Evolutionary conservation across 2,329 filamentous ascomycete genomes (phyloP).

Genomic region (Teratosphaeria nubilosa): DNA sequence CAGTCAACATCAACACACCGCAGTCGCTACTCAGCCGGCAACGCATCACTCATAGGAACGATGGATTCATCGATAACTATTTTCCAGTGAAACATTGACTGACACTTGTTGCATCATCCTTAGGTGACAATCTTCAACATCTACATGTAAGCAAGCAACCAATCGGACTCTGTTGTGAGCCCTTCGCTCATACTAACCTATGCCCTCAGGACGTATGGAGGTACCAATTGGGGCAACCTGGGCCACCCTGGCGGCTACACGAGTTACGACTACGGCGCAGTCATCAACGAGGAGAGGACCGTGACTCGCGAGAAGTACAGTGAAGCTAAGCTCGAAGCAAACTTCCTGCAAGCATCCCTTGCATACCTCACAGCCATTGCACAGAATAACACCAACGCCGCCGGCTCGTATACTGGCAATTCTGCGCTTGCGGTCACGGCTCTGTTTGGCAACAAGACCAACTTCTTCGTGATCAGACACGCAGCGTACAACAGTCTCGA

Average conservation of each 20-base stretch:
- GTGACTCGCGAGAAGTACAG: conserved; percentile 67
- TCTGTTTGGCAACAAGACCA: conserved; percentile 43
- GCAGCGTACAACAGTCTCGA: conserved; percentile 50
- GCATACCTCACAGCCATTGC: conserved; percentile 55
- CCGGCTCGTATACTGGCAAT: conserved; percentile 44
- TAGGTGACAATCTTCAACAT: conserved; percentile 52
- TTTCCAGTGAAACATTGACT: neutral
- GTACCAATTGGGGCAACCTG: conserved; percentile 76
- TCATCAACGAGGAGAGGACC: conserved; percentile 59
- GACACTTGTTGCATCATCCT: neutral
- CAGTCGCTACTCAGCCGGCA: no score
- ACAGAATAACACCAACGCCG: conserved; percentile 35
- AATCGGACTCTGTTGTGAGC: neutral
- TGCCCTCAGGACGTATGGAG: conserved; percentile 47
- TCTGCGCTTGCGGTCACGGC: conserved; percentile 50
- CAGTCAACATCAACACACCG: no score
- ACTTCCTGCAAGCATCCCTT: conserved; percentile 64
- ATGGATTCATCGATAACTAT: neutral
- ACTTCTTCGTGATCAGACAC: conserved; percentile 58
- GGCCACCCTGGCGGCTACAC: conserved; percentile 54
- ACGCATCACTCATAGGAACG: no score
- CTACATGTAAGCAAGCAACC: conserved; percentile 51
- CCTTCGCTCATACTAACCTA: no score
- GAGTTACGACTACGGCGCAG: conserved; percentile 51
- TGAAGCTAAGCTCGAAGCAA: conserved; percentile 65